Conservation (phyloP, 73 alveolate genomes). For the Paramecium bursaria region DNA sequence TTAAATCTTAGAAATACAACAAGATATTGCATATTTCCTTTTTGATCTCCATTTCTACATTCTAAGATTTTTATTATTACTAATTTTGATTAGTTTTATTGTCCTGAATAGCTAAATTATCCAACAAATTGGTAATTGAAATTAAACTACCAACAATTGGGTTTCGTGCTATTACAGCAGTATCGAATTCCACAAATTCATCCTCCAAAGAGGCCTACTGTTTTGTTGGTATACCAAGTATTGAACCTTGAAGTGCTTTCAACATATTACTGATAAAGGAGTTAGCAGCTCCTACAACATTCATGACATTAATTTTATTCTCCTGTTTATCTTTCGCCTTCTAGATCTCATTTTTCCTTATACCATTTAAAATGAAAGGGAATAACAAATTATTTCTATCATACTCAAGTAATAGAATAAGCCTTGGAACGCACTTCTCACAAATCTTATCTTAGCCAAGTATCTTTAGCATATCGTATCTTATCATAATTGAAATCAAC, state of each 20-base stretch:
- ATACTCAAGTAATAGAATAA: slow-evolving; percentile 16
- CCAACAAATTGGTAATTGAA: slow-evolving; percentile 3
- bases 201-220: slow-evolving; percentile 48
- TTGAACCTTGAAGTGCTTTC: slow-evolving; percentile 4
- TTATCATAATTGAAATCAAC: slow-evolving; percentile 47
- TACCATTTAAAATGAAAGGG: background rate
- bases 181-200: slow-evolving; percentile 52
- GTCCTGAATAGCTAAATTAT: background rate
- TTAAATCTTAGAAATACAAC: slow-evolving; percentile 44
- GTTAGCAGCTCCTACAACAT: background rate
- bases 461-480: slow-evolving; percentile 43
- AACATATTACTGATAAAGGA: background rate
- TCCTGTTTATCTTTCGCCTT: slow-evolving; percentile 34
- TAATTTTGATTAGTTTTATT: background rate
- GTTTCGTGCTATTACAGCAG: slow-evolving; percentile 51
- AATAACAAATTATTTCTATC: slow-evolving; percentile 40
- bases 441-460: background rate
- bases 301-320: too few species aligned
- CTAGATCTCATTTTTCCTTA: background rate
- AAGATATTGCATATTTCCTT: slow-evolving; percentile 43
- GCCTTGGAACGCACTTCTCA: background rate
- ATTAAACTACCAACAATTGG: slow-evolving; percentile 43
- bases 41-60: slow-evolving; percentile 35
- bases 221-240: slow-evolving; percentile 54
- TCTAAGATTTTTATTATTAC: background rate